Evolutionary conservation across 805 yeast species (phyloP).

Genomic region (Candida rishiriensis): DNA sequence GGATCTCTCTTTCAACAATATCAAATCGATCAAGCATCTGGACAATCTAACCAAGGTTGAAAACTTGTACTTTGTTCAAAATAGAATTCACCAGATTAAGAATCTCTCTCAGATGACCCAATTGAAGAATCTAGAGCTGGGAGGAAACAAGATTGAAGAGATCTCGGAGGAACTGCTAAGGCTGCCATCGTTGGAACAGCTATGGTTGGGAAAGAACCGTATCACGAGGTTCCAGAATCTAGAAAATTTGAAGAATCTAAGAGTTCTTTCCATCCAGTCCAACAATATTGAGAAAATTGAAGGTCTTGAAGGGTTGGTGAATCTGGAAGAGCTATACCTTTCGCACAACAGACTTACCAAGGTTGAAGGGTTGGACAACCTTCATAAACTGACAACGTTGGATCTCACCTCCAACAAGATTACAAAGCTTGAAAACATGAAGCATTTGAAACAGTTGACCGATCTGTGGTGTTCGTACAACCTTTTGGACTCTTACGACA

Average conservation of each 20-base stretch:
- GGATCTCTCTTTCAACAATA: slow-evolving; percentile 87
- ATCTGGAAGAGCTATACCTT: slow-evolving; percentile 80
- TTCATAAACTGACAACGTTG: slow-evolving; percentile 60
- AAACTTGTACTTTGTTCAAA: slow-evolving; percentile 82
- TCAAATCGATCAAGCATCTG: slow-evolving; percentile 78
- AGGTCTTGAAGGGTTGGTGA: slow-evolving; percentile 67
- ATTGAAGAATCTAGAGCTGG: slow-evolving; percentile 74
- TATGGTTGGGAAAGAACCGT: slow-evolving; percentile 92
- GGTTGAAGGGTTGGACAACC: slow-evolving; percentile 74
- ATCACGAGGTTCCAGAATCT: slow-evolving; percentile 65
- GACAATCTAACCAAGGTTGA: slow-evolving; percentile 57
- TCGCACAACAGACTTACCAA: slow-evolving; percentile 76
- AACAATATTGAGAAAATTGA: slow-evolving; percentile 75
- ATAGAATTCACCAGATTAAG: slow-evolving; percentile 70
- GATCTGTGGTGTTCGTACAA: slow-evolving; percentile 94
- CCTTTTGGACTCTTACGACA: slow-evolving; percentile 60
- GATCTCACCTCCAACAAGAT: slow-evolving; percentile 81
- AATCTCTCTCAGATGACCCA: slow-evolving; percentile 53
- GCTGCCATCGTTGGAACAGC: slow-evolving; percentile 56
- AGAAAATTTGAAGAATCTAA: slow-evolving; percentile 52
- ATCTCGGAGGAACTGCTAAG: slow-evolving; percentile 53
- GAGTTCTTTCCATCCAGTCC: slow-evolving; percentile 82
- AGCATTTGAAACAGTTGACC: slow-evolving; percentile 65
- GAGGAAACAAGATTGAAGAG: slow-evolving; percentile 72
- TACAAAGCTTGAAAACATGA: slow-evolving; percentile 54